Base-by-base conservation (phyloP, 2,329 filamentous ascomycete genomes). In the Huntiella abstrusa region DNA sequence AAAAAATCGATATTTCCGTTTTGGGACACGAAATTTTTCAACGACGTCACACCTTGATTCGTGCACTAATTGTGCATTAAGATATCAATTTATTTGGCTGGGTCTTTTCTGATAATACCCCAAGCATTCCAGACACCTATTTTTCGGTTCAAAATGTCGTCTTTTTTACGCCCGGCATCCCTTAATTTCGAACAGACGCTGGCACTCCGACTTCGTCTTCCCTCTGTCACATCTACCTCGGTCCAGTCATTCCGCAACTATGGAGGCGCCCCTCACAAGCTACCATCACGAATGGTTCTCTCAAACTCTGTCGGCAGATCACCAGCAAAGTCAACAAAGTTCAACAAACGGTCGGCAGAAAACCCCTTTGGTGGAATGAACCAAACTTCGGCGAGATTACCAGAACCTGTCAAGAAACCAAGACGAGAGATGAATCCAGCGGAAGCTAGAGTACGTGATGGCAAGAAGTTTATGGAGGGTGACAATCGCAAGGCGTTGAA, bases 401-500 rank as follows among this genome's bases (percentile, higher is more conserved):
- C 45, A 46, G 43, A 46, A 19, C 45, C 22, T 28, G 6, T 28
- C 22, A 28, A 28, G 22, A 28, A 5, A 28, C 22, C 22, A 28
- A 28, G 22, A 28, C 22, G 22, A 28, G 22, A 28, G 2, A 28
- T 28, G 22, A 3, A 28, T 28, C 22, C 6, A 2, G 22, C 8
- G 22, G 22, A 28, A 28, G 22, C 22, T 28, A 28, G 22, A 28
- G 22, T 7, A 28, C 22, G 55, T 33, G 58, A 59, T 44, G 56
- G 60, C 51, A 51, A 56, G 48, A 56, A 63, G 53, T 63, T 58
- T 65, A 54, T 53, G 43, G 52, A 52, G 35, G 54, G 49, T 40
- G 59, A 62, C 52, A 57, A 62, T 60, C 67, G 58, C 61, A 87
- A 92, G 59, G 87, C 88, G 4, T 68, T 96, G 60, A 94, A 92